phyloP scores from a whole-genome alignment of 371 early-diverging fungal genomes.

The Coemansia sp. region DNA sequence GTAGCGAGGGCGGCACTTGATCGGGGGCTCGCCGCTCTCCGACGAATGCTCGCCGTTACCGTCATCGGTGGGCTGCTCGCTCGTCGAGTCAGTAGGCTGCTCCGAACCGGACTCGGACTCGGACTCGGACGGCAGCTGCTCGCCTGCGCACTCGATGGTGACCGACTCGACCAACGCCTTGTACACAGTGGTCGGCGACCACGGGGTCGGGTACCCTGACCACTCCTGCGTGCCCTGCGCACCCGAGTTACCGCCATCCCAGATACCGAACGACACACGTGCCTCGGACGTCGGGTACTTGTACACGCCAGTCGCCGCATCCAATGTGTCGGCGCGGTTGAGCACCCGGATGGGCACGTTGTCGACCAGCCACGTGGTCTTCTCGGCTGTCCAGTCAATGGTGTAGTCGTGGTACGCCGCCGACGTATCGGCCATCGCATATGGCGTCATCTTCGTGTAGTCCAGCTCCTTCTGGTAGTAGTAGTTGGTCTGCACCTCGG shows the following conservation, averaged over 20 bases:
- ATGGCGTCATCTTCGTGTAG: constrained; percentile 46
- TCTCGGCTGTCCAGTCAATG: constrained; percentile 62
- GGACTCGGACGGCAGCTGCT: not conserved
- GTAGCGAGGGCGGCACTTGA: constrained; percentile 32
- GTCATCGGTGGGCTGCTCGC: not conserved
- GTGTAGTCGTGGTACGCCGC: constrained; percentile 49
- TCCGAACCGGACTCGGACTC: not conserved
- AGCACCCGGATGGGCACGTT: constrained; percentile 56
- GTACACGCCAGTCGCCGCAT: constrained; percentile 27
- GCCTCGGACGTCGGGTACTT: constrained; percentile 59
- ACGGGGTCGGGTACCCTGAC: constrained; percentile 69
- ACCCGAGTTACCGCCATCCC: constrained; percentile 67
- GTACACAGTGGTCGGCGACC: constrained; percentile 56
- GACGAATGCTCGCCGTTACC: not conserved
- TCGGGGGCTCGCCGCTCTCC: not conserved
- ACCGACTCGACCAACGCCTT: constrained; percentile 57
- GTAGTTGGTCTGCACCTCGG: constrained; percentile 63
- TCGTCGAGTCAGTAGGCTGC: not conserved
- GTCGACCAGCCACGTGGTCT: constrained; percentile 61
- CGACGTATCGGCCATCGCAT: constrained; percentile 28
- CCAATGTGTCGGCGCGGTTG: constrained; percentile 45
- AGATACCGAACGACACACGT: constrained; percentile 63
- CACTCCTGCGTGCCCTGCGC: constrained; percentile 61
- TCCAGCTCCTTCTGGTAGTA: constrained; percentile 59
- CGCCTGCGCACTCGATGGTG: constrained; percentile 52